Evolutionary conservation across 805 yeast genomes (phyloP).

Genomic region (Phaffomyces antillensis): DNA sequence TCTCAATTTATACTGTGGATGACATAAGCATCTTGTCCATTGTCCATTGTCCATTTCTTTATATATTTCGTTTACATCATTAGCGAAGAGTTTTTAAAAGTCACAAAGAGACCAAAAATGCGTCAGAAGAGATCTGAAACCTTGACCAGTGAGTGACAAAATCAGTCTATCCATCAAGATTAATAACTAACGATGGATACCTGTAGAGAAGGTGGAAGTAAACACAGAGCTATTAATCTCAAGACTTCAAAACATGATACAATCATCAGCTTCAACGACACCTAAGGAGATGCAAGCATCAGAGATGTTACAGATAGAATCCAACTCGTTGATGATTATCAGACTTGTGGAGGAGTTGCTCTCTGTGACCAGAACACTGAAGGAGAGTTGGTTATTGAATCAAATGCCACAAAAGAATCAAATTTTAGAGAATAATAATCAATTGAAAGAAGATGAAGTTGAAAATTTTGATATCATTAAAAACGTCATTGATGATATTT

Average conservation of each 20-base stretch:
- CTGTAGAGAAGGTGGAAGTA: constrained; percentile 38
- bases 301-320: constrained; percentile 48
- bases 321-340: constrained; percentile 44
- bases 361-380: constrained; percentile 38
- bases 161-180: background rate
- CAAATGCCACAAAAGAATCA: constrained; percentile 33
- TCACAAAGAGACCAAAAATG: constrained; percentile 14
- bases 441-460: constrained; percentile 1
- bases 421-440: background rate
- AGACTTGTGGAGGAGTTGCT: constrained; percentile 47
- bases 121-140: constrained; percentile 35
- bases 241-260: constrained; percentile 46
- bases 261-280: constrained; percentile 32
- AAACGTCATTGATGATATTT: constrained; percentile 6
- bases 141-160: constrained; percentile 28
- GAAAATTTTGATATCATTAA: constrained; percentile 8
- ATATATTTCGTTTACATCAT: no score
- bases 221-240: constrained; percentile 44
- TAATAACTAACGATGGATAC: no score
- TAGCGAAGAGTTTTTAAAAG: no score
- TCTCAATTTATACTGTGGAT: no score
- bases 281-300: constrained; percentile 34
- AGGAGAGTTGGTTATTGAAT: constrained; percentile 53
- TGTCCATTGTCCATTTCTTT: no score
- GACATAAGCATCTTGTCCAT: no score